Evolutionary conservation across 2,329 filamentous ascomycete genomes (phyloP).

Genomic region (Clonostachys rosea): DNA sequence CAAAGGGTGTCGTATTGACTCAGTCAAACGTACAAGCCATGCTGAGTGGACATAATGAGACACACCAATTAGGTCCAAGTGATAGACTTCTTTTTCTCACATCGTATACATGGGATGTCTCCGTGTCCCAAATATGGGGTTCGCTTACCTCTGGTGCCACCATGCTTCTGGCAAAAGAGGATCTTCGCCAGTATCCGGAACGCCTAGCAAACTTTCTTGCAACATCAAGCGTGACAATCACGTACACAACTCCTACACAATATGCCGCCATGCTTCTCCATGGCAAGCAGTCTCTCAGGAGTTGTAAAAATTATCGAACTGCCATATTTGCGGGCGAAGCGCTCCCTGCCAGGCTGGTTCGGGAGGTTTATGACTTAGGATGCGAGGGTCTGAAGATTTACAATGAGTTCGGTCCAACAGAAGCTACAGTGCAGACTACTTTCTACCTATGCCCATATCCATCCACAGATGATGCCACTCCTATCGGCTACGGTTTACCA

Average conservation of each 20-base stretch:
- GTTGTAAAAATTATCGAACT: constrained; percentile 10
- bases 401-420: constrained; percentile 23
- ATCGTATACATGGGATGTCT: constrained; percentile 30
- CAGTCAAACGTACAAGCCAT: constrained; percentile 17
- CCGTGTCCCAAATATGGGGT: constrained; percentile 23
- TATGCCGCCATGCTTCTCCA: constrained; percentile 11
- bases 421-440: constrained; percentile 8
- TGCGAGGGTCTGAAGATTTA: constrained; percentile 5
- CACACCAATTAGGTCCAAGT: constrained; percentile 11
- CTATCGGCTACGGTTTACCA: constrained; percentile 3
- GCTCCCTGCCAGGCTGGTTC: constrained; percentile 4
- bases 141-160: constrained; percentile 23
- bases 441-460: not conserved
- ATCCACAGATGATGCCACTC: not conserved
- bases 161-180: constrained; percentile 13
- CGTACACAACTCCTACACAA: constrained; percentile 33
- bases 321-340: constrained; percentile 17
- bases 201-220: not conserved
- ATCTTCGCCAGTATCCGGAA: not conserved
- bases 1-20: constrained; percentile 30
- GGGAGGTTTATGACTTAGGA: constrained; percentile 4
- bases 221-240: constrained; percentile 14
- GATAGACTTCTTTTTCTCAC: constrained; percentile 24
- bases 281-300: not conserved
- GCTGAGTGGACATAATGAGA: constrained; percentile 10